phyloP scores from a whole-genome alignment of 1,139 yeast genomes.

The Trichomonascaceae sp. region DNA sequence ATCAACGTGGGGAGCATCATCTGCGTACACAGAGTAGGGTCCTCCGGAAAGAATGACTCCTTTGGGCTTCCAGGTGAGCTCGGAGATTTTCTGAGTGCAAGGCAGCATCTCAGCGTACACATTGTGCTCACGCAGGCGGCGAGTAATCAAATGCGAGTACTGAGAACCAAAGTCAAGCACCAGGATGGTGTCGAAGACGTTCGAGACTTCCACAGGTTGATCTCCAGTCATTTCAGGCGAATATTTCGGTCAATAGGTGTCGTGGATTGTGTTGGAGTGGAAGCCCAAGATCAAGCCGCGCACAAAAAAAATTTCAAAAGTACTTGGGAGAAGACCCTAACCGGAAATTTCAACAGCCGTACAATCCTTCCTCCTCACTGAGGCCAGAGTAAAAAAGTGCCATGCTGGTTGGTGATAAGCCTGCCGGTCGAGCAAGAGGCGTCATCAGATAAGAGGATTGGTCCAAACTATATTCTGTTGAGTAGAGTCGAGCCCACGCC shows the following conservation, averaged over 20 bases:
- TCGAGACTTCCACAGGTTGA: conserved; percentile 41
- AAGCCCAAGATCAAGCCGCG: conserved; percentile 3
- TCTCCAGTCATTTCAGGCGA: too few relatives aligned
- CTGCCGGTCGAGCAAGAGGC: too few relatives aligned
- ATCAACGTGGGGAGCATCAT: conserved; percentile 95
- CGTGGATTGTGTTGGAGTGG: too few relatives aligned
- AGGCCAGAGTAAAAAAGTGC: too few relatives aligned
- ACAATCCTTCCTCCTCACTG: too few relatives aligned
- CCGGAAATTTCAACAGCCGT: too few relatives aligned
- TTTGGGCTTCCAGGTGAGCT: conserved; percentile 86
- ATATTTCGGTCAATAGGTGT: too few relatives aligned
- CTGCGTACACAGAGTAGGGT: conserved; percentile 94
- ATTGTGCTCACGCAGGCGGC: conserved; percentile 95
- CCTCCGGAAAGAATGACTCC: conserved; percentile 96
- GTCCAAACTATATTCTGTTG: too few relatives aligned
- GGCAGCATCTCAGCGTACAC: conserved; percentile 99
- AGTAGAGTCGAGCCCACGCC: too few relatives aligned
- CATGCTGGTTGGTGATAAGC: too few relatives aligned
- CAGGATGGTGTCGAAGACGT: conserved; percentile 87
- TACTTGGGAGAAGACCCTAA: too few relatives aligned
- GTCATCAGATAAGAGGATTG: too few relatives aligned
- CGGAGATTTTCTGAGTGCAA: conserved; percentile 91
- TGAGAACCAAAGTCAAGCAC: conserved; percentile 98
- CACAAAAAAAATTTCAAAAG: conserved; percentile 5
- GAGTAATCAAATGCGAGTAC: conserved; percentile 90